phyloP scores from a whole-genome alignment of 345 rosid species.

The Acer yangbiense region DNA sequence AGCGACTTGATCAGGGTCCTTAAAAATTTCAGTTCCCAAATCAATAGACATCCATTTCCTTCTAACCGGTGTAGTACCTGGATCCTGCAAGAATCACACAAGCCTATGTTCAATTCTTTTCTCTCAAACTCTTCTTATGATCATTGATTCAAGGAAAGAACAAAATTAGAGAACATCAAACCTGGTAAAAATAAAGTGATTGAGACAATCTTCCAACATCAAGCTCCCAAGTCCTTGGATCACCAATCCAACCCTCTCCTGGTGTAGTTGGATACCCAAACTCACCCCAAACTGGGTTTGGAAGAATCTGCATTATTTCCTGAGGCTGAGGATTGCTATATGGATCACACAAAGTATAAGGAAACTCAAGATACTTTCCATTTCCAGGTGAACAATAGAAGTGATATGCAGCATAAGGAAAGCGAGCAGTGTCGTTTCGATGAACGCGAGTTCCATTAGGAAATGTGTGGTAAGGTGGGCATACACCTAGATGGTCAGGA shows the following conservation, averaged over 20 bases:
- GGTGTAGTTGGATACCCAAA: slow-evolving; percentile 49
- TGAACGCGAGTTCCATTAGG: slow-evolving; percentile 36
- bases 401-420: slow-evolving; percentile 51
- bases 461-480: slow-evolving; percentile 47
- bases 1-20: slow-evolving; percentile 44
- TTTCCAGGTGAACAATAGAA: slow-evolving; percentile 50
- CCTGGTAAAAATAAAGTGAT: slow-evolving; percentile 48
- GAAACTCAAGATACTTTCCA: slow-evolving; percentile 41
- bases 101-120: not conserved
- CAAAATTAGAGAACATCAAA: not conserved
- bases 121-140: not conserved
- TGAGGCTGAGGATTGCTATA: slow-evolving; percentile 62
- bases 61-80: slow-evolving; percentile 35
- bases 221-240: slow-evolving; percentile 56
- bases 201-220: slow-evolving; percentile 53
- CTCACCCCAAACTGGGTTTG: slow-evolving; percentile 51
- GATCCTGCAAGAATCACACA: slow-evolving; percentile 36
- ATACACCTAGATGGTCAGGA: slow-evolving; percentile 33
- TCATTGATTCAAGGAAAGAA: too few relatives aligned
- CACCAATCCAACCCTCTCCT: slow-evolving; percentile 55
- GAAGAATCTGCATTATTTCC: slow-evolving; percentile 52
- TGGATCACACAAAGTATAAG: slow-evolving; percentile 43
- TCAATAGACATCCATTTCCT: slow-evolving; percentile 52
- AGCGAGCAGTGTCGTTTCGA: slow-evolving; percentile 33
- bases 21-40: slow-evolving; percentile 54